Evolutionary conservation across 176 grass and related monocot genomes (phyloP).

Genomic region (Typha latifolia): DNA sequence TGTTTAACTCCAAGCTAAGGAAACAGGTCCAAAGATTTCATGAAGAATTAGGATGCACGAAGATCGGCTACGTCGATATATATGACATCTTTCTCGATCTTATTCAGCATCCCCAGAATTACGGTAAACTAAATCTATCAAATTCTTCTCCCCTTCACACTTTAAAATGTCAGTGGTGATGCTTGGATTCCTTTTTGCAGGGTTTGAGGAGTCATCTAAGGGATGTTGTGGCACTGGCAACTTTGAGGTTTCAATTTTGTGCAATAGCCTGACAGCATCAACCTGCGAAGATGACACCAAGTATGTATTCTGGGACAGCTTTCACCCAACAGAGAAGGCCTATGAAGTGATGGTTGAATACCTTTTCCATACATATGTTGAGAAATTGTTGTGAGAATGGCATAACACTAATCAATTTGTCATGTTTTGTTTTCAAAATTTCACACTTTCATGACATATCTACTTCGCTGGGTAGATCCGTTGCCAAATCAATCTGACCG

Average conservation of each 20-base stretch:
- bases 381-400: conserved; percentile 21
- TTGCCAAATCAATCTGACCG: too few relatives aligned
- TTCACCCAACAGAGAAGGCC: conserved; percentile 23
- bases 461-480: too few relatives aligned
- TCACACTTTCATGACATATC: too few relatives aligned
- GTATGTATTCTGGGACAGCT: conserved; percentile 42
- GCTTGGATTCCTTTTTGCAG: conserved; percentile 7
- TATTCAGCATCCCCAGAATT: conserved; percentile 24
- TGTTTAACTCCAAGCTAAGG: conserved; percentile 31
- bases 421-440: too few relatives aligned
- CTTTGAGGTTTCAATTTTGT: conserved; percentile 22
- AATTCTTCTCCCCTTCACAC: not conserved
- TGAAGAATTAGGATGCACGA: conserved; percentile 8
- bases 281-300: conserved; percentile 31
- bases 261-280: conserved; percentile 31
- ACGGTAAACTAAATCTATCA: conserved; percentile 13
- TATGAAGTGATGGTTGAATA: conserved; percentile 29
- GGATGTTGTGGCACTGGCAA: conserved; percentile 35
- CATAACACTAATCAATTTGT: too few relatives aligned
- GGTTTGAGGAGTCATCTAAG: conserved; percentile 25
- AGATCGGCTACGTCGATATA: conserved; percentile 33
- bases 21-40: not conserved
- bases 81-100: conserved; percentile 35
- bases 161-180: not conserved
- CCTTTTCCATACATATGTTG: conserved; percentile 29